Base-by-base conservation (phyloP, 176 grass and related monocot genomes). In the Leersia perrieri region DNA sequence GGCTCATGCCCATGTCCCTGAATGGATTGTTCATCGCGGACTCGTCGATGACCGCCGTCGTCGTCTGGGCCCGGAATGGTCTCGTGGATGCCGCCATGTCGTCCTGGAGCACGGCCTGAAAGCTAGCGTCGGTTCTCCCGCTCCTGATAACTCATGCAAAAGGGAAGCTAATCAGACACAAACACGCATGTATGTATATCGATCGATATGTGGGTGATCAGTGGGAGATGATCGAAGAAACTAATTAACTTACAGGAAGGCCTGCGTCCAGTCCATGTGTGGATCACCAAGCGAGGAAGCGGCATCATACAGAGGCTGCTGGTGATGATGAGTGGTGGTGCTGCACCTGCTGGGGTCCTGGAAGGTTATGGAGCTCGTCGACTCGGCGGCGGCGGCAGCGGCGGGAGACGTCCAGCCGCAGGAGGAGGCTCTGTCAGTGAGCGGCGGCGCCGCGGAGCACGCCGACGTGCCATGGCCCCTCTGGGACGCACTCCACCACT, bases 351-450 rank as follows among this genome's bases (percentile, higher is more conserved):
- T 53, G 34, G 64, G 72, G 0, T 90, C 88, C 73, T 86, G 88
- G 88, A 90, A 90, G 78, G 83, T 86, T 49, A 82, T 68, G 13
- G 83, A 82, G 73, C 83, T 82, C 38, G 88, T 78, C 25, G 83
- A 90, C 83, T 90, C 88, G 7, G 78, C 68, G 9, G 58, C 73
- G 0, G 35, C 33, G 0, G 42, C 14, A 13, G 70, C 60, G 7
- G 76, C 26, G 6, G 88, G 78, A 36, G 79, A 82, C 60, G 83
- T 76, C 83, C 88, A 86, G 79, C 78, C 78, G 40, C 73, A 86
- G 51, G 83, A 86, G 51, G 83, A 4, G 30, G 38, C 18, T 47
- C 58, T 77, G 66, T 77, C 81, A 33, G 60, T 77, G 60, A 76
- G 44, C 68, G 41, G 65, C 33, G 77, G 15, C 12, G 87, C 26